Percentiles rank a stretch among this genome's conserved stretches.
phyloP scores from a whole-genome alignment of 441 rosid genomes.

The California macrophylla region DNA sequence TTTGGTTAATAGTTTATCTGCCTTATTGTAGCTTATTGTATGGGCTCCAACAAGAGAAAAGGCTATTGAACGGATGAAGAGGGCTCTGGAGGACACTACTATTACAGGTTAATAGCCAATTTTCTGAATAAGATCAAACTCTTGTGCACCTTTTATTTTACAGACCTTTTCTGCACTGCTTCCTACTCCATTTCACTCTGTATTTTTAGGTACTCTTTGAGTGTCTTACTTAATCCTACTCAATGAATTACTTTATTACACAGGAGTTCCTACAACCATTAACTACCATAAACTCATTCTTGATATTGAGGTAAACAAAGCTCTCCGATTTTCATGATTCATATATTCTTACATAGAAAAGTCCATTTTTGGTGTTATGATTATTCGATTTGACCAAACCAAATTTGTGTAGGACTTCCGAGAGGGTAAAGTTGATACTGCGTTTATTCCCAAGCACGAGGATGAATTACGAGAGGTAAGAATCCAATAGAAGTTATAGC shows the following conservation, averaged over 20 bases:
- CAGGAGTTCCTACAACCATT: slow-evolving; percentile 90
- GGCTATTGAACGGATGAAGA: slow-evolving; percentile 92
- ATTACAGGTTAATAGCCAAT: slow-evolving; percentile 46
- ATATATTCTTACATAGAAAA: background rate
- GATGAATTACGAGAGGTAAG: slow-evolving; percentile 71
- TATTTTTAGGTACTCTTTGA: background rate
- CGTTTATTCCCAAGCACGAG: slow-evolving; percentile 90
- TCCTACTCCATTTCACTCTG: background rate
- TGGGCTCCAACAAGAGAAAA: slow-evolving; percentile 97
- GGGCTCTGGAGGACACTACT: slow-evolving; percentile 85
- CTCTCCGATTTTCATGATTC: background rate
- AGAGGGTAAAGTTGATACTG: slow-evolving; percentile 87
- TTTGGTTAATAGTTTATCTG: slow-evolving; percentile 6
- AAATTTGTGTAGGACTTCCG: slow-evolving; percentile 52
- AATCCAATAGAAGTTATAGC: background rate
- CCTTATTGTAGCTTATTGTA: slow-evolving; percentile 60
- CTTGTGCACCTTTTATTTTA: background rate
- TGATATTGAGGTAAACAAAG: slow-evolving; percentile 45
- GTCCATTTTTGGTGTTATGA: background rate
- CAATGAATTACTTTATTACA: slow-evolving; percentile 6
- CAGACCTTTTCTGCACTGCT: background rate
- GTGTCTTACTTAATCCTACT: background rate
- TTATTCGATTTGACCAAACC: background rate
- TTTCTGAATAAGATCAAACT: slow-evolving; percentile 4
- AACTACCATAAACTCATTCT: slow-evolving; percentile 94